Evolutionary conservation across 2,329 filamentous ascomycete species (phyloP).

Genomic region (Aspergillus sojae): DNA sequence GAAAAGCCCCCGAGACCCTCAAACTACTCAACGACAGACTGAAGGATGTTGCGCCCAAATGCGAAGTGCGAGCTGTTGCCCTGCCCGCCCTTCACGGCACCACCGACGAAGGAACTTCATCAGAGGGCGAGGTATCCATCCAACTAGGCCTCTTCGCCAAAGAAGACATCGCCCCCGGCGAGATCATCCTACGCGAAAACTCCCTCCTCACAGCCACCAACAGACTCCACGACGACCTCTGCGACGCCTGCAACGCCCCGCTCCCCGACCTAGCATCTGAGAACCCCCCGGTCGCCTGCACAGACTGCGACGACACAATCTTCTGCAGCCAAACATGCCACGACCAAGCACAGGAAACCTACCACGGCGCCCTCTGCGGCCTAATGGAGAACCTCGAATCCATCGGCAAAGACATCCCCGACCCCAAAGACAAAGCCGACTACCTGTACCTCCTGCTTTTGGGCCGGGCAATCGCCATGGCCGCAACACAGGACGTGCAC

Average conservation of each 20-base stretch:
- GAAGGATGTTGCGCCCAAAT: conserved; percentile 72
- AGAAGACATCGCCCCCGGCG: conserved; percentile 74
- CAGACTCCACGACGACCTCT: conserved; percentile 80
- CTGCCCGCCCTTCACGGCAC: conserved; percentile 68
- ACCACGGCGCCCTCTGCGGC: conserved; percentile 63
- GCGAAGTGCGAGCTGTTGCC: conserved; percentile 74
- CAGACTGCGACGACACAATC: conserved; percentile 59
- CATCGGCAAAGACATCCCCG: conserved; percentile 60
- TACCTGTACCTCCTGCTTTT: conserved; percentile 63
- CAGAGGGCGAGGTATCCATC: conserved; percentile 50
- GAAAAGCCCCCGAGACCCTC: conserved; percentile 59
- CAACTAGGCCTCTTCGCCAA: conserved; percentile 92
- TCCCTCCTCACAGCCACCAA: conserved; percentile 89
- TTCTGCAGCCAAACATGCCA: conserved; percentile 63
- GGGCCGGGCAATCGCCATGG: conserved; percentile 61
- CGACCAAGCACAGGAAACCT: conserved; percentile 56
- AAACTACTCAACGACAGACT: conserved; percentile 72
- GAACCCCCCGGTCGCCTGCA: conserved; percentile 49
- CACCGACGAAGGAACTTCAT: conserved; percentile 6
- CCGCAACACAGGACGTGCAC: conserved; percentile 61
- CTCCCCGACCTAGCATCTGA: conserved; percentile 61
- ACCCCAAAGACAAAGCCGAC: conserved; percentile 60
- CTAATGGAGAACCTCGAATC: conserved; percentile 55
- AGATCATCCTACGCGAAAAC: conserved; percentile 77
- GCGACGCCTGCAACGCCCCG: conserved; percentile 81